phyloP scores from a whole-genome alignment of 768 basidiomycete species.

The Lyophyllum shimeji region DNA sequence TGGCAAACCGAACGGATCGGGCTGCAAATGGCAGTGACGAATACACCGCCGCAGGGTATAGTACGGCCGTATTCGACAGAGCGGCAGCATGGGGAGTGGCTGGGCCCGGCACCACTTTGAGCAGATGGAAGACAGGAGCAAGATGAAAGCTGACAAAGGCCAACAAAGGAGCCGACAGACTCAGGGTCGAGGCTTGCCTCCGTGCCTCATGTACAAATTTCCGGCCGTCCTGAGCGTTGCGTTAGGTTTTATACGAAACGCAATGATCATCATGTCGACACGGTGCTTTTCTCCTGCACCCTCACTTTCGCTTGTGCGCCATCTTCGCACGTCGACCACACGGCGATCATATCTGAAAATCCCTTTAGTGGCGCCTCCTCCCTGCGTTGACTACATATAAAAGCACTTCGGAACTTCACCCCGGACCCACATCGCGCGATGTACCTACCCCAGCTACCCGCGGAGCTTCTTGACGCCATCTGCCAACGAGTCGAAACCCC shows the following conservation, averaged over 20 bases:
- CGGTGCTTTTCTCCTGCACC: conserved; percentile 17
- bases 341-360: conserved; percentile 38
- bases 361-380: conserved; percentile 22
- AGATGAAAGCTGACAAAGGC: conserved; percentile 10
- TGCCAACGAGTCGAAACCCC: conserved; percentile 24
- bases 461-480: conserved; percentile 62
- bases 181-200: conserved; percentile 16
- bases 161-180: not conserved
- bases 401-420: conserved; percentile 6
- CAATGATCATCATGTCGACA: conserved; percentile 25
- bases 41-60: conserved; percentile 7
- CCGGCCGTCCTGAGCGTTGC: conserved; percentile 7
- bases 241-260: conserved; percentile 21
- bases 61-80: conserved; percentile 8
- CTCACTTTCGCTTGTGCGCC: conserved; percentile 18
- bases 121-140: conserved; percentile 3
- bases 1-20: conserved; percentile 9
- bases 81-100: conserved; percentile 13
- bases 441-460: conserved; percentile 50
- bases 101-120: not conserved
- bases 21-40: conserved; percentile 1
- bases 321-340: conserved; percentile 29
- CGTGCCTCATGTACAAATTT: conserved; percentile 20
- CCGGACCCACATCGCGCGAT: conserved; percentile 25
- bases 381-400: conserved; percentile 17